Evolutionary conservation across 768 basidiomycete species (phyloP), one percentile per base, ranked within the genome.

Genomic region (Amanita molliuscula): DNA sequence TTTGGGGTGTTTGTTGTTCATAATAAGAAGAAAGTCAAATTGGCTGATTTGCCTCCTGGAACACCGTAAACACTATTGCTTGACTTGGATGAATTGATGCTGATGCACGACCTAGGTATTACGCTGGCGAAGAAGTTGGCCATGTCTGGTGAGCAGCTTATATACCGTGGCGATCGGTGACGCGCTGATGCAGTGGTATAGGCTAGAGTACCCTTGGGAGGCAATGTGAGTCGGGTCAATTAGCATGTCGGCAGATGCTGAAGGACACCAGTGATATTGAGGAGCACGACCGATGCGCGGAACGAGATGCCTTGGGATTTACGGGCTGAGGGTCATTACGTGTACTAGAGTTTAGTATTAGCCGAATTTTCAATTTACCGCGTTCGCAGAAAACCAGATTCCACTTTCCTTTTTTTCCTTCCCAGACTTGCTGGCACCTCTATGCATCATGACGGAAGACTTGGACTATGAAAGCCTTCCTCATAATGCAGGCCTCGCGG

Each of bases 1-100:
- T 91, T 99, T 53, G 94, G 79, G 1, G 72, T 97, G 55, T 99
- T 98, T 60, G 95, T 98, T 42, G 89, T 94, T 21, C 88, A 93
- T 67, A 90, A 93, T 72, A 98, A 97, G 70, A 72, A 81, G 53
- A 97, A 97, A 68, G 70, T 73, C 28, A 99, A 99, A 69, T 62
- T 82, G 31, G 93, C 81, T 23, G 67, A 78, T 40, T 67, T 99
- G 33, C 88, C 92, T 2, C 57, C 71, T 1, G 77, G 78, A 52
- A 71, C 74, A 23, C 77, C 74, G 86, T 90, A 61, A 61, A 10
- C 7, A 16, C 35, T 54, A 15, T 49, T 43, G 44, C 29, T 49
- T 40, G 16, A 49, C 25, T 42, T 46, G n/a, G 26, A 18, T 20
- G 4, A n/a, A 3, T 37, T 10, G 5, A 10, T 7, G 3, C 20